phyloP scores from a whole-genome alignment of 768 basidiomycete species.

The Lactarius hengduanensis region DNA sequence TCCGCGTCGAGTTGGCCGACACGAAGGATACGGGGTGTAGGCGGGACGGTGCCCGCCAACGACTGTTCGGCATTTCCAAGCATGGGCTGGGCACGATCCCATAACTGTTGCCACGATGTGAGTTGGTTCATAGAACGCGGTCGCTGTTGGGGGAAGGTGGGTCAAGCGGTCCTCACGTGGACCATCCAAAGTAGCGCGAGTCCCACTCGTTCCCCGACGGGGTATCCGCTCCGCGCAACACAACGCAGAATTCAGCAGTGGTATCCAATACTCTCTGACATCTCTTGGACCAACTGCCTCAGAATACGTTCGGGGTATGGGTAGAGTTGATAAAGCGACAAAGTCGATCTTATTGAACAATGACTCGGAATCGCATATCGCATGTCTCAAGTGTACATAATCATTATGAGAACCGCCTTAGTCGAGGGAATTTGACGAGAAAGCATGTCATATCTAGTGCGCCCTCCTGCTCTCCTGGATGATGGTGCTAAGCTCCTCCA shows the following conservation, averaged over 20 bases:
- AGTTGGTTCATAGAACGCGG: constrained; percentile 20
- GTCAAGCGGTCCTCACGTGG: constrained; percentile 8
- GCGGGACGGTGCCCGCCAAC: constrained; percentile 35
- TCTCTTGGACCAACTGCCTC: neutral
- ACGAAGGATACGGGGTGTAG: constrained; percentile 51
- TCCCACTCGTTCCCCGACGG: neutral
- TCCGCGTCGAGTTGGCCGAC: constrained; percentile 93
- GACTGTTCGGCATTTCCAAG: constrained; percentile 49
- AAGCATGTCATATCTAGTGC: constrained; percentile 39
- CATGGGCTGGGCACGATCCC: constrained; percentile 57
- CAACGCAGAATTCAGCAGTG: neutral
- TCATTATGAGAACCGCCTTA: constrained; percentile 8
- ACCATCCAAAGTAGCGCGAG: neutral
- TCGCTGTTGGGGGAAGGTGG: neutral
- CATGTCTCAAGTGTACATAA: constrained; percentile 24
- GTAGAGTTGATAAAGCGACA: neutral
- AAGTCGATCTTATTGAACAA: neutral
- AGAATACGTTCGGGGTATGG: neutral
- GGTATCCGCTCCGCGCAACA: neutral
- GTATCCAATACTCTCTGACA: neutral
- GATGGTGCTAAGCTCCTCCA: constrained; percentile 90
- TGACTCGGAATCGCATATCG: constrained; percentile 1
- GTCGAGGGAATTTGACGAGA: neutral
- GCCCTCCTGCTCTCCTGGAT: constrained; percentile 91
- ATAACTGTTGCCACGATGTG: constrained; percentile 57